Evolutionary conservation across 306 rosid species (phyloP).

Genomic region (Ormosia emarginata): DNA sequence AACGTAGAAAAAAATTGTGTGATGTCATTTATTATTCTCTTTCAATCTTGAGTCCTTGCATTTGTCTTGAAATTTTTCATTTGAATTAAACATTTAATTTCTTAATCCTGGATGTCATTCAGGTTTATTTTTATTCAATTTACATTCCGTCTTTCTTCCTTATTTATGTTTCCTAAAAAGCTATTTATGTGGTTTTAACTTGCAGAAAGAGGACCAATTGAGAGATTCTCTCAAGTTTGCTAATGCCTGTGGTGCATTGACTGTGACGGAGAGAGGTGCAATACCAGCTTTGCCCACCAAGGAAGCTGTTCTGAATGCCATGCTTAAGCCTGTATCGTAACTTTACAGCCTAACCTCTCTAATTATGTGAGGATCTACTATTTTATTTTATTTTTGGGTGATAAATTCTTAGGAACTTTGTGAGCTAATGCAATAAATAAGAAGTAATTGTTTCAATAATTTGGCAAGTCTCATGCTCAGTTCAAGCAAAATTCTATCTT

Average conservation of each 20-base stretch:
- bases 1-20: background rate
- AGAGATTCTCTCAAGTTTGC: slow-evolving; percentile 89
- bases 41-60: background rate
- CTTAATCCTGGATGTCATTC: background rate
- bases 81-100: background rate
- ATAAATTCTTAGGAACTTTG: slow-evolving; percentile 10
- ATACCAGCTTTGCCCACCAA: slow-evolving; percentile 89
- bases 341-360: background rate
- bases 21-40: background rate
- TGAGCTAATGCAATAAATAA: slow-evolving; percentile 18
- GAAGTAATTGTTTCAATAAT: slow-evolving; percentile 16
- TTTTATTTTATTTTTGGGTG: background rate
- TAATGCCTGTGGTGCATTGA: slow-evolving; percentile 90
- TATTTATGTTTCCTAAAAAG: background rate
- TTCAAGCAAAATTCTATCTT: background rate
- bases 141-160: background rate
- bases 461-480: background rate
- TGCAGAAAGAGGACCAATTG: slow-evolving; percentile 73
- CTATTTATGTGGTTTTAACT: slow-evolving; percentile 15
- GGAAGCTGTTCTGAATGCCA: slow-evolving; percentile 65
- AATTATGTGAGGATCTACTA: slow-evolving; percentile 2
- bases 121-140: background rate
- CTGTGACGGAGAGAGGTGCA: slow-evolving; percentile 94
- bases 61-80: background rate
- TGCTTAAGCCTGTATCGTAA: slow-evolving; percentile 51